These are phyloP conservation scores for Neurospora terricola DNA, from an alignment of 495 filamentous ascomycete genomes.

Conservation along the genomic window DNA sequence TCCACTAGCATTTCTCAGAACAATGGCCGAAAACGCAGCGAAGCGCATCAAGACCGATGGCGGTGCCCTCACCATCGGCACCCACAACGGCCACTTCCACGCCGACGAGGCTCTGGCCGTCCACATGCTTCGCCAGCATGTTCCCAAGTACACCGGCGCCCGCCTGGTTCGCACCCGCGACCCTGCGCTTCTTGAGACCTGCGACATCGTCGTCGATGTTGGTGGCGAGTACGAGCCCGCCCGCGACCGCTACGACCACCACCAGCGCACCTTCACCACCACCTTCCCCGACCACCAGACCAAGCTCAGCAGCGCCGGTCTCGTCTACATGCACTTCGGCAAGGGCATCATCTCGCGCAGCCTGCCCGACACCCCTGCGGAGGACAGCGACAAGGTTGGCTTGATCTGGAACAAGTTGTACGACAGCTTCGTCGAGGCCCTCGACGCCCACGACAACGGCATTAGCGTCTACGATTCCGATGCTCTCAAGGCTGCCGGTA, in stretches of 20 bases:
- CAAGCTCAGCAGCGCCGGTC: slow-evolving; percentile 84
- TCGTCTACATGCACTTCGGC: slow-evolving; percentile 95
- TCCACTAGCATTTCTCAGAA: slow-evolving; percentile 1
- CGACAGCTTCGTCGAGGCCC: slow-evolving; percentile 84
- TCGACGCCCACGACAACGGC: slow-evolving; percentile 97
- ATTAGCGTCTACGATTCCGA: slow-evolving; percentile 67
- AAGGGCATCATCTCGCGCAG: slow-evolving; percentile 64
- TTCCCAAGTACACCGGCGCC: slow-evolving; percentile 68
- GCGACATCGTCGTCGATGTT: slow-evolving; percentile 94
- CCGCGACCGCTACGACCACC: slow-evolving; percentile 82
- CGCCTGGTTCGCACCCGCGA: slow-evolving; percentile 82
- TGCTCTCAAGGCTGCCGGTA: slow-evolving; percentile 48
- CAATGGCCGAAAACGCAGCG: slow-evolving; percentile 55
- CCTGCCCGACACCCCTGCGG: slow-evolving; percentile 26
- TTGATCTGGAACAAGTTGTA: slow-evolving; percentile 84
- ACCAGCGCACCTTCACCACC: slow-evolving; percentile 82
- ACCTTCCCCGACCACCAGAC: slow-evolving; percentile 66
- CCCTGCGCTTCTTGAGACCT: slow-evolving; percentile 62
- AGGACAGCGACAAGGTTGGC: slow-evolving; percentile 55
- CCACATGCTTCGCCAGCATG: slow-evolving; percentile 74
- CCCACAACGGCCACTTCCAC: slow-evolving; percentile 96
- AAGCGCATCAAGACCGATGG: slow-evolving; percentile 59
- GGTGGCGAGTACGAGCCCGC: slow-evolving; percentile 77
- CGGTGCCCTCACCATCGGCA: slow-evolving; percentile 61
- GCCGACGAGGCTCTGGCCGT: slow-evolving; percentile 98